Evolutionary conservation across 371 early-diverging fungal species (phyloP), one percentile per base, ranked within the genome.

Genomic region (Mucor mucedo): DNA sequence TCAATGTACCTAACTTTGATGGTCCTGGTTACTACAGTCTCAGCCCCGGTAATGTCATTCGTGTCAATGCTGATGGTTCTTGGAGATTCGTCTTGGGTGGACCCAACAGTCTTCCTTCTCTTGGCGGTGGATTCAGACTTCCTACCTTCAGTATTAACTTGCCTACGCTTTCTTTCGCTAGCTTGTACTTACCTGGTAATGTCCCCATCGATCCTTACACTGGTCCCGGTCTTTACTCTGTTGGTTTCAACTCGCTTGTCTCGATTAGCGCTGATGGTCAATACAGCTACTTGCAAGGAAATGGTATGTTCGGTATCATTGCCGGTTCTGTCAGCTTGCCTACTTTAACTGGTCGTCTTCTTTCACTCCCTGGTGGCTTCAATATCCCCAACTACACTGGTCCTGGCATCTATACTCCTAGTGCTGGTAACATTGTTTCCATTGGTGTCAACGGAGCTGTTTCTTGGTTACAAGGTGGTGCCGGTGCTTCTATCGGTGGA

Each of bases 21-120:
- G 64, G 64, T 40, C 44, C 64, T 7, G 62, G 62, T 4, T 14
- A 16, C 1, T 62, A 62, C 8, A 62, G 48, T 13, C 3, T 55
- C 14, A 11, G 5, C 1, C 55, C 62, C n/a, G 62, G 62, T 14
- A 42, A 28, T 39, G 11, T 48, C 1, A 3, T 62, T 8, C 27
- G 11, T 3, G 48, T 62, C n/a, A 32, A 5, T 33, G 13, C 53
- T 3, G 42, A 60, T 44, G 61, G 61, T 33, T 30, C 9, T 2
- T 53, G 33, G 21, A 33, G 30, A 0, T 60, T 21, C 3, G 13
- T 60, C 3, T n/a, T n/a, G 3, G 44, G 44, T 0, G 32, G 44
- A 21, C 40, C 40, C 9, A 39, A 44, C 2, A 45, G 29, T 35
- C 27, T 30, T 32, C 42, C 16, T 11, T 27, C 2, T 39, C 35